Evolutionary conservation across 768 basidiomycete species (phyloP), one percentile per base, ranked within the genome.

Genomic region (Mycena rebaudengoi): DNA sequence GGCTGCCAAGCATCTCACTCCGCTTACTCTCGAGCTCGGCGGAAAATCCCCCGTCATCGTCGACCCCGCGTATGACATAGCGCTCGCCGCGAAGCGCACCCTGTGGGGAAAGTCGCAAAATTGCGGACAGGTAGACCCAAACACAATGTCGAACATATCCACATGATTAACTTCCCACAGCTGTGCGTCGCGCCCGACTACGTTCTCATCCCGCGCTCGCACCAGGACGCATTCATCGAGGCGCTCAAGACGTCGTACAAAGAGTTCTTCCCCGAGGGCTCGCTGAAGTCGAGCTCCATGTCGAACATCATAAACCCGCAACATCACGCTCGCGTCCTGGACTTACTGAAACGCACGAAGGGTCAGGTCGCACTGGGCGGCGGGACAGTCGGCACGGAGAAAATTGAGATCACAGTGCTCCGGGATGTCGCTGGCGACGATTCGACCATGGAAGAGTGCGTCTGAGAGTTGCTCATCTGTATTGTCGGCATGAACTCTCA

Each of bases 101-200:
- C 74, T 91, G 26, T 90, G 85, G 83, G 91, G 87, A 1, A 92
- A 92, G 74, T 77, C 77, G 10, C 79, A 76, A 60, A 92, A 92
- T 64, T 80, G 85, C 2, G 91, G 91, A 10, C 91, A 91, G 81
- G 86, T 80, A 43, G n/a, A n/a, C n/a, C n/a, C n/a, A n/a, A n/a
- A n/a, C n/a, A n/a, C n/a, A n/a, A n/a, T n/a, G n/a, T n/a, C n/a
- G n/a, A n/a, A n/a, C 18, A 5, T 30, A 26, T 49, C 35, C 23
- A 54, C n/a, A n/a, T n/a, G n/a, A 67, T 65, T 58, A 81, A 82
- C 53, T 72, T 75, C 6, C n/a, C n/a, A n/a, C n/a, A 90, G 83
- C 84, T 87, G 1, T 94, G 92, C 65, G 79, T 88, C n/a, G 78
- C 87, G 5, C 83, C 84, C 3, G 84, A 85, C 67, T 83, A 80